A percentile compares a stretch with the other conserved stretches of the same genome.
Evolutionary conservation across 2,329 filamentous ascomycete genomes (phyloP).

Genomic region (Amylocarpus encephaloides): DNA sequence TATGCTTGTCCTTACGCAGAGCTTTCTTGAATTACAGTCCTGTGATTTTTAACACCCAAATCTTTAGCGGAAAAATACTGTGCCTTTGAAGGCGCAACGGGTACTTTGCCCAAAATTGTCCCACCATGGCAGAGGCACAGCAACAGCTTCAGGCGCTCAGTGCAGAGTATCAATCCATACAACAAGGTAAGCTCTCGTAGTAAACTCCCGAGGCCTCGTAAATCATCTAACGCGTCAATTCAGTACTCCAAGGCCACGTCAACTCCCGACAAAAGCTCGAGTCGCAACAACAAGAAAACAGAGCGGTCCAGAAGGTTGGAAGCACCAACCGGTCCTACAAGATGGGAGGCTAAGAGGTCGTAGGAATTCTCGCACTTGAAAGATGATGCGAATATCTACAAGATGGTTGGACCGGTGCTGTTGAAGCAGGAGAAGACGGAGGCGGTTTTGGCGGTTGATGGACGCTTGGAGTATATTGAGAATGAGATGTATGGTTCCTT

Average conservation of each 20-base stretch:
- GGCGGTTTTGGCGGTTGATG: conserved; percentile 84
- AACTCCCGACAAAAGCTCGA: conserved; percentile 84
- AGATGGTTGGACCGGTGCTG: conserved; percentile 85
- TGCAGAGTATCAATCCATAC: conserved; percentile 80
- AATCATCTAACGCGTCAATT: neutral
- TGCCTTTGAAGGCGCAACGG: neutral
- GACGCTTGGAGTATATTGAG: conserved; percentile 83
- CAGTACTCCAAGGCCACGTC: conserved; percentile 74
- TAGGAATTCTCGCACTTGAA: conserved; percentile 77
- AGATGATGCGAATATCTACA: conserved; percentile 87
- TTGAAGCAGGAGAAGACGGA: conserved; percentile 92
- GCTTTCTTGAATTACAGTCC: no score
- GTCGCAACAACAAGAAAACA: conserved; percentile 89
- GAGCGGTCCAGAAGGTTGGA: conserved; percentile 71
- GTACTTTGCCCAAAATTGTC: neutral
- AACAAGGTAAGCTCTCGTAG: conserved; percentile 54
- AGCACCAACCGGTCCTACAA: neutral
- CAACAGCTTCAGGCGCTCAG: conserved; percentile 74
- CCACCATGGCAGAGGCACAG: conserved; percentile 63
- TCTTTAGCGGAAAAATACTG: no score
- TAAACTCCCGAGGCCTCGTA: neutral
- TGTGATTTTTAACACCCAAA: neutral
- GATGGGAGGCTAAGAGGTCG: conserved; percentile 11
- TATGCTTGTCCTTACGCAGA: no score
- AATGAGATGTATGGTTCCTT: conserved; percentile 72